Evolutionary conservation across 2,329 filamentous ascomycete species (phyloP).

Genomic region (Penicillium sp.): DNA sequence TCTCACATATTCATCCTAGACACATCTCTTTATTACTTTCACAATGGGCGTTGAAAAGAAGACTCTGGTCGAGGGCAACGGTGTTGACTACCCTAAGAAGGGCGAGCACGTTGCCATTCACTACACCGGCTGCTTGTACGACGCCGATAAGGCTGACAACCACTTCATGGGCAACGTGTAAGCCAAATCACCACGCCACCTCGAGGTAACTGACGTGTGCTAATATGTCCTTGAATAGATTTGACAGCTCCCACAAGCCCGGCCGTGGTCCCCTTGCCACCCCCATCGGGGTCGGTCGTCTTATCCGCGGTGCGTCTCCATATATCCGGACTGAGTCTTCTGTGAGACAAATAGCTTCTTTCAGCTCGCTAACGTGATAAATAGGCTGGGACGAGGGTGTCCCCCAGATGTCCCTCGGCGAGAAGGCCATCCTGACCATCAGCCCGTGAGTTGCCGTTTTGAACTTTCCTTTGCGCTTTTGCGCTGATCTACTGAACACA

Average conservation of each 20-base stretch:
- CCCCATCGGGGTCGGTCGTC: constrained; percentile 74
- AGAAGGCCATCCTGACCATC: constrained; percentile 84
- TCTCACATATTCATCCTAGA: neutral
- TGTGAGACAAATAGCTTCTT: neutral
- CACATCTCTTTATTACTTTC: constrained; percentile 1
- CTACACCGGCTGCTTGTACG: constrained; percentile 86
- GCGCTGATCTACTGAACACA: neutral
- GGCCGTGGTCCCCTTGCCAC: constrained; percentile 73
- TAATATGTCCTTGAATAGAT: constrained; percentile 52
- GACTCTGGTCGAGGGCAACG: constrained; percentile 59
- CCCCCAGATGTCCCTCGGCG: constrained; percentile 78
- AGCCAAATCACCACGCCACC: constrained; percentile 30
- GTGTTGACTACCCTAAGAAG: constrained; percentile 55
- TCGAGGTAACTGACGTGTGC: neutral
- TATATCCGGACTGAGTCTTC: neutral
- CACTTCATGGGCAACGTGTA: constrained; percentile 69
- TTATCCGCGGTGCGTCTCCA: constrained; percentile 72
- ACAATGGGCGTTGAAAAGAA: constrained; percentile 73
- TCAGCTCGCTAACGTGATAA: neutral
- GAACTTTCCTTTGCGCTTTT: neutral
- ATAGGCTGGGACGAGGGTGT: constrained; percentile 81
- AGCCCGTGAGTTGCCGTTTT: constrained; percentile 56
- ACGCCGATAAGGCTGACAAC: constrained; percentile 55
- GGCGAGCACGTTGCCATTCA: constrained; percentile 80
- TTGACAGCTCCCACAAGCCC: constrained; percentile 71